Evolutionary conservation across 2,329 filamentous ascomycete genomes (phyloP).

Genomic region (Pestalotiopsis sp.): DNA sequence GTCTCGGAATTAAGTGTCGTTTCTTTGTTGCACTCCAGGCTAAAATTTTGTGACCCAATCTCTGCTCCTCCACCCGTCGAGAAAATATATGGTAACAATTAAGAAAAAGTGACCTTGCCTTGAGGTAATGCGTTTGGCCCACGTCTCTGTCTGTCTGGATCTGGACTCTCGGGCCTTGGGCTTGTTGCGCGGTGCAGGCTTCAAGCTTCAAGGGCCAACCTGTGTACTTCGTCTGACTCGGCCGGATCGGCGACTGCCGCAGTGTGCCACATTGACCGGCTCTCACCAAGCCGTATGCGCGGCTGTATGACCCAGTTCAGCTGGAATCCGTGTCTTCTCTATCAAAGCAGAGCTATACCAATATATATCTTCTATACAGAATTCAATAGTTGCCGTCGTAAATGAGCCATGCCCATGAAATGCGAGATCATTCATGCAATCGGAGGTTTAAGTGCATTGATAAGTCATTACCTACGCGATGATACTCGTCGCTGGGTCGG

Average conservation of each 20-base stretch:
- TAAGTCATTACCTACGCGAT: too few relatives aligned
- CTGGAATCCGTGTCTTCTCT: not conserved
- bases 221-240: not conserved
- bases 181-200: not conserved
- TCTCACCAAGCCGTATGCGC: not conserved
- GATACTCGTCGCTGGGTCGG: not conserved
- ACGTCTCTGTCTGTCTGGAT: too few relatives aligned
- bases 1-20: not conserved
- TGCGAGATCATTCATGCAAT: not conserved
- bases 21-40: not conserved
- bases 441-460: not conserved
- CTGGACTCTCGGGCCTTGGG: not conserved
- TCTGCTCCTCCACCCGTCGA: not conserved
- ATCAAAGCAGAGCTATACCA: not conserved
- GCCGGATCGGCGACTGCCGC: not conserved
- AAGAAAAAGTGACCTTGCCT: not conserved
- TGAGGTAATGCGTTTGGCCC: not conserved
- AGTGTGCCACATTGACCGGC: not conserved
- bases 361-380: not conserved
- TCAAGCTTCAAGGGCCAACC: not conserved
- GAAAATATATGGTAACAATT: not conserved
- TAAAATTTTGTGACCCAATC: not conserved
- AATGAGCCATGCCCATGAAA: not conserved
- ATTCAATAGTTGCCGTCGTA: not conserved
- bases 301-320: not conserved